Conservation (phyloP, 2,329 filamentous ascomycete genomes). For the Xylaria sp. region DNA sequence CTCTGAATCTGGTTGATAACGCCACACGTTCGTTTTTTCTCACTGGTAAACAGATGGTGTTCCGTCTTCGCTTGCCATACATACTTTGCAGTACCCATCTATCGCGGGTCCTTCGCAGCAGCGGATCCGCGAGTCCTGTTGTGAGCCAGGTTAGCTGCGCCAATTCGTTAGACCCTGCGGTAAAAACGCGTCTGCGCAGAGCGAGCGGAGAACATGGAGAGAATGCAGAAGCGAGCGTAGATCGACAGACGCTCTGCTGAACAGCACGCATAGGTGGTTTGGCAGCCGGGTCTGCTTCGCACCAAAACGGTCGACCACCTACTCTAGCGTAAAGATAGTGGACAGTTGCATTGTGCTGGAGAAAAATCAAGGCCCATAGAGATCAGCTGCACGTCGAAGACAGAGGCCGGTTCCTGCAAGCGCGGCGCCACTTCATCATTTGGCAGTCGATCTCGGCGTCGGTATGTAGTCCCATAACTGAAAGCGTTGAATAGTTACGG, state of each 20-base stretch:
- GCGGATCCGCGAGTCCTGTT: slow-evolving; percentile 4
- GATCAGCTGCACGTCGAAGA: background rate
- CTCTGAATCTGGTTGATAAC: slow-evolving; percentile 5
- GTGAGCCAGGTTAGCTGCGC: slow-evolving; percentile 19
- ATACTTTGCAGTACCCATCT: slow-evolving; percentile 6
- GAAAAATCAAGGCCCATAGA: background rate
- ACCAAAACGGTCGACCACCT: background rate
- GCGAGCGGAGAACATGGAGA: background rate
- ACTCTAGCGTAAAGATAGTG: background rate
- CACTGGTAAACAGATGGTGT: background rate
- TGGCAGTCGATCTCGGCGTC: slow-evolving; percentile 4
- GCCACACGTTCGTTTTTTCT: background rate
- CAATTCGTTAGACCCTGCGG: slow-evolving; percentile 13
- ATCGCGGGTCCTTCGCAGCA: background rate
- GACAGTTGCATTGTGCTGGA: background rate
- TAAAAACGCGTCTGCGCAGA: slow-evolving; percentile 11
- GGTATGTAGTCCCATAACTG: background rate
- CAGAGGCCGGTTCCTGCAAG: slow-evolving; percentile 13
- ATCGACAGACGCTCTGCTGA: background rate
- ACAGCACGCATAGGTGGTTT: background rate
- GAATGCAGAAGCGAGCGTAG: slow-evolving; percentile 11
- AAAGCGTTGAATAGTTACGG: background rate
- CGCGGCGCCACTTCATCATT: slow-evolving; percentile 22
- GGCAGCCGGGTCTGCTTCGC: background rate
- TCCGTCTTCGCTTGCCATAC: slow-evolving; percentile 4